Evolutionary conservation across 305 asterid genomes (phyloP).

Genomic region (Fraxinus sp.): DNA sequence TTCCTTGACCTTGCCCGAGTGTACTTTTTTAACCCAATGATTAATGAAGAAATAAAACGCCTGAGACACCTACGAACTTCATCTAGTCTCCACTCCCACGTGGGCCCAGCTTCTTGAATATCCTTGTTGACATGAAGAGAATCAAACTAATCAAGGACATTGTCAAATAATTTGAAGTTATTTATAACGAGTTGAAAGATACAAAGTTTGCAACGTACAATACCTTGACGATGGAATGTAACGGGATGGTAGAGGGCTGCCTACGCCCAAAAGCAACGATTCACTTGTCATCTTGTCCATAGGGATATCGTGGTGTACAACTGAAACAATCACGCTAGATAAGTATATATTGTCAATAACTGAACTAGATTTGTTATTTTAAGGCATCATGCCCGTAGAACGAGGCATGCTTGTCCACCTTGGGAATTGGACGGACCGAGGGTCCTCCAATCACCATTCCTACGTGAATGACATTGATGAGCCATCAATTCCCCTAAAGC

Average conservation of each 20-base stretch:
- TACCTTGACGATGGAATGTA: no score
- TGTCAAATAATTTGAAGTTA: constrained; percentile 56
- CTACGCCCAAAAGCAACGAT: constrained; percentile 28
- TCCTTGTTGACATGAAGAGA: constrained; percentile 71
- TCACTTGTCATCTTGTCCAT: no score
- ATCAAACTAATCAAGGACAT: constrained; percentile 58
- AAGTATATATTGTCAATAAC: background rate
- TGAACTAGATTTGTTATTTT: background rate
- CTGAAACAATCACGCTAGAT: no score
- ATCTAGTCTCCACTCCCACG: constrained; percentile 58
- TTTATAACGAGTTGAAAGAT: constrained; percentile 51
- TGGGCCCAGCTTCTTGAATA: constrained; percentile 58
- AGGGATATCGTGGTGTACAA: no score
- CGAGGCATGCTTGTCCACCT: background rate
- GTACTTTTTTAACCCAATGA: constrained; percentile 59
- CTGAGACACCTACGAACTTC: constrained; percentile 3
- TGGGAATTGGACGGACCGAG: background rate
- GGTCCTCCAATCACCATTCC: no score
- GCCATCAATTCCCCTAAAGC: no score
- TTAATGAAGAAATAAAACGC: constrained; percentile 42
- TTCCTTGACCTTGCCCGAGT: constrained; percentile 47
- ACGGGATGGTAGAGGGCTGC: no score
- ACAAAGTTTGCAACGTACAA: constrained; percentile 57
- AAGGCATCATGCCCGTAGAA: background rate
- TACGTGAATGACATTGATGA: no score